phyloP scores from a whole-genome alignment of 768 basidiomycete genomes.

The Pleurotus eryngii region DNA sequence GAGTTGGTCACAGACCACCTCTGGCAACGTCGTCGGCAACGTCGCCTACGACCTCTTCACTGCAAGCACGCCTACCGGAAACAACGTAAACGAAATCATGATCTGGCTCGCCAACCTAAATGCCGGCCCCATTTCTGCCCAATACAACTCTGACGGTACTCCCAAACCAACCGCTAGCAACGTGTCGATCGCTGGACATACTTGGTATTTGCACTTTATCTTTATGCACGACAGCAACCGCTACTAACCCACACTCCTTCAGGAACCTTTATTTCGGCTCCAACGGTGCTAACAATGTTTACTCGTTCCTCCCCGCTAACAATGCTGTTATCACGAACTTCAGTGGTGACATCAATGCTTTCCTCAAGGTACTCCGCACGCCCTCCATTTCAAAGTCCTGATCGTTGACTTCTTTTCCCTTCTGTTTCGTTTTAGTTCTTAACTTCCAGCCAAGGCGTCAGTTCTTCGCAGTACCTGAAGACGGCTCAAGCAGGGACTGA shows the following conservation, averaged over 20 bases:
- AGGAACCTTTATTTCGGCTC: slow-evolving; percentile 55
- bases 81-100: slow-evolving; percentile 53
- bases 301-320: slow-evolving; percentile 40
- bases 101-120: slow-evolving; percentile 61
- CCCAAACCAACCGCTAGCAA: slow-evolving; percentile 43
- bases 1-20: slow-evolving; percentile 49
- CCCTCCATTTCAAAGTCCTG: not conserved
- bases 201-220: slow-evolving; percentile 26
- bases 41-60: slow-evolving; percentile 69
- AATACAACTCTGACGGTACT: slow-evolving; percentile 42
- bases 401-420: not conserved
- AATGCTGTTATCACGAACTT: slow-evolving; percentile 42
- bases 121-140: slow-evolving; percentile 53
- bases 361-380: slow-evolving; percentile 39
- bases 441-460: slow-evolving; percentile 40
- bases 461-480: slow-evolving; percentile 51
- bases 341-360: slow-evolving; percentile 48
- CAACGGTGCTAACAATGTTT: slow-evolving; percentile 53
- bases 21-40: slow-evolving; percentile 44
- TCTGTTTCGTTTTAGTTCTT: slow-evolving; percentile 39
- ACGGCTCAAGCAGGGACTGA: slow-evolving; percentile 65
- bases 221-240: no score
- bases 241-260: not conserved
- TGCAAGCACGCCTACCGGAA: slow-evolving; percentile 43
- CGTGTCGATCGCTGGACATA: slow-evolving; percentile 44